Percentiles rank a stretch among this genome's conserved stretches.
These are phyloP conservation scores for Penicillium freii DNA, from an alignment of 2,329 filamentous ascomycete species.

Conservation along the genomic window DNA sequence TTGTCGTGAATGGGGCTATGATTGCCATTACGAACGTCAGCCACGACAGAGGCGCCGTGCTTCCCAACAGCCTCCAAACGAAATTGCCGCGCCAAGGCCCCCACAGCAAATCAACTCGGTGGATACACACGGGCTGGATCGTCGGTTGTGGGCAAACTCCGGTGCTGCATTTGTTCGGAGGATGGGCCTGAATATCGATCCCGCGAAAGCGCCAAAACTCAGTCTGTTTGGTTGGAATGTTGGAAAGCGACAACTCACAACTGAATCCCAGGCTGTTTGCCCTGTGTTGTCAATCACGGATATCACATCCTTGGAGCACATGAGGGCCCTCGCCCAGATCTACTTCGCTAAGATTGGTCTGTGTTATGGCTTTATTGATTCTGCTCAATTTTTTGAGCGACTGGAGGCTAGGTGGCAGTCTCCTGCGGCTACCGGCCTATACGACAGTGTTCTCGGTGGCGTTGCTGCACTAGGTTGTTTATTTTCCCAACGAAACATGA, in stretches of 20 bases:
- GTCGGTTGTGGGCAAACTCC: constrained; percentile 53
- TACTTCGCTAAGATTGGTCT: constrained; percentile 55
- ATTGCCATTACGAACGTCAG: constrained; percentile 26
- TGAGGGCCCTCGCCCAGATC: constrained; percentile 44
- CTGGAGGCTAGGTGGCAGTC: constrained; percentile 25
- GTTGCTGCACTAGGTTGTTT: constrained; percentile 53
- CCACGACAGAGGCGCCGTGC: constrained; percentile 8
- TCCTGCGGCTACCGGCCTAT: constrained; percentile 26
- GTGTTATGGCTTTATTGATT: constrained; percentile 52
- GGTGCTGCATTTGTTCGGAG: constrained; percentile 54
- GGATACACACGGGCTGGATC: constrained; percentile 26
- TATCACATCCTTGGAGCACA: constrained; percentile 48
- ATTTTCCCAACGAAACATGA: constrained; percentile 48
- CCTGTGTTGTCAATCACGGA: constrained; percentile 40
- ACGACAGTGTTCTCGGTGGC: constrained; percentile 52
- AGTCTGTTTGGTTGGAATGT: constrained; percentile 57
- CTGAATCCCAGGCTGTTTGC: constrained; percentile 1
- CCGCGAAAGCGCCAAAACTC: constrained; percentile 51
- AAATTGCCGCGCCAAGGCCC: neutral
- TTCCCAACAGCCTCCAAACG: neutral
- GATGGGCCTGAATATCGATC: constrained; percentile 53
- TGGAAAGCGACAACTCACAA: constrained; percentile 28
- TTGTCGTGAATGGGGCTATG: constrained; percentile 30
- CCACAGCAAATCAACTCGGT: neutral
- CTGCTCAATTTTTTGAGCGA: constrained; percentile 18